A percentile compares a stretch with the other conserved stretches of the same genome.
phyloP scores from a whole-genome alignment of 495 filamentous ascomycete species.

The Xylaria sp. region DNA sequence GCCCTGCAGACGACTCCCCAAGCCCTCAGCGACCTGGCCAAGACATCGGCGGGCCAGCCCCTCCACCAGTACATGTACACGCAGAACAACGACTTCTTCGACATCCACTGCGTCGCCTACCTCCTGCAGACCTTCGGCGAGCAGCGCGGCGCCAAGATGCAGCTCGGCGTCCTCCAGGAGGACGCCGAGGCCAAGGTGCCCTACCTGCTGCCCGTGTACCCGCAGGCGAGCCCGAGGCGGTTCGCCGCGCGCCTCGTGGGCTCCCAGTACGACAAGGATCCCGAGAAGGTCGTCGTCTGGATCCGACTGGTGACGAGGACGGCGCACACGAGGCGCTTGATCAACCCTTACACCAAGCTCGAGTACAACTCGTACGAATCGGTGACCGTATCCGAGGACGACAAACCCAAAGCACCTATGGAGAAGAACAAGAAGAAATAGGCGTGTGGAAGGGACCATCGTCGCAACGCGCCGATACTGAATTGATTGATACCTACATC shows the following conservation, averaged over 20 bases:
- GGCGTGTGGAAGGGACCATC: too few species aligned
- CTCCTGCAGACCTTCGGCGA: constrained; percentile 13
- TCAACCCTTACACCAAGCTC: neutral
- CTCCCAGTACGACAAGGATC: constrained; percentile 14
- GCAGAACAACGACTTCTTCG: neutral
- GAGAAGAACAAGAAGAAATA: too few species aligned
- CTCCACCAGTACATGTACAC: neutral
- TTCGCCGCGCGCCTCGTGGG: constrained; percentile 1
- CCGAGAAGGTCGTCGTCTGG: constrained; percentile 18
- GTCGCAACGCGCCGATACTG: neutral
- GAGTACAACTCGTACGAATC: constrained; percentile 13
- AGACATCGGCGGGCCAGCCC: neutral
- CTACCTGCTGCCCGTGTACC: neutral
- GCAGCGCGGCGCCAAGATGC: constrained; percentile 12
- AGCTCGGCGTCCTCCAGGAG: constrained; percentile 24
- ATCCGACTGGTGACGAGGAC: neutral
- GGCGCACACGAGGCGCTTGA: neutral
- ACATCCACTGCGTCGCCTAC: neutral
- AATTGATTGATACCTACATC: too few species aligned
- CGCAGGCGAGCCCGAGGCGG: neutral
- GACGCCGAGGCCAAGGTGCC: neutral
- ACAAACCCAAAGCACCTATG: too few species aligned
- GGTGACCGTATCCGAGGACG: too few species aligned
- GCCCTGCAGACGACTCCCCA: neutral
- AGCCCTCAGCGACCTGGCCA: neutral